Conservation (phyloP, 352 stramenopile genomes). For the Phytophthora multivora region DNA sequence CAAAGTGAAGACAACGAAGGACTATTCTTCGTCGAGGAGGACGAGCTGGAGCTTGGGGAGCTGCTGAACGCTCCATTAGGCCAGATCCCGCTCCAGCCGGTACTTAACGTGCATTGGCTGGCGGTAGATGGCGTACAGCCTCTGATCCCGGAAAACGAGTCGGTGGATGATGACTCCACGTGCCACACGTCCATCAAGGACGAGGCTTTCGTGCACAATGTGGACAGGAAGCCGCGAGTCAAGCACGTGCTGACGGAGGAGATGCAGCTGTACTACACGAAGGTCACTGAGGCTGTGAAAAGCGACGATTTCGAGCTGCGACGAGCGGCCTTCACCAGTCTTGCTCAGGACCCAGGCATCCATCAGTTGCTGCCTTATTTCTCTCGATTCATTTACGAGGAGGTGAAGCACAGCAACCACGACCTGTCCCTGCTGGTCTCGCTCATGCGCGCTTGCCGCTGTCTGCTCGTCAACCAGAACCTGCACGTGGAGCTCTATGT, state of each 20-base stretch:
- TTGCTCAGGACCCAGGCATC: slow-evolving; percentile 86
- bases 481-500: slow-evolving; percentile 94
- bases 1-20: slow-evolving; percentile 59
- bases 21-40: slow-evolving; percentile 77
- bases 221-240: slow-evolving; percentile 78
- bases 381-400: slow-evolving; percentile 87
- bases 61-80: slow-evolving; percentile 79
- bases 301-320: slow-evolving; percentile 74
- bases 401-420: slow-evolving; percentile 86
- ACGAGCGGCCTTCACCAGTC: slow-evolving; percentile 76
- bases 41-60: slow-evolving; percentile 72
- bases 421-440: slow-evolving; percentile 79
- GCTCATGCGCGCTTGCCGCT: slow-evolving; percentile 90
- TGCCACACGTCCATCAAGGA: slow-evolving; percentile 78
- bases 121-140: slow-evolving; percentile 85
- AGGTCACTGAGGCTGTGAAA: slow-evolving; percentile 84
- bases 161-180: slow-evolving; percentile 68
- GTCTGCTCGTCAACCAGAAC: slow-evolving; percentile 90
- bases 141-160: slow-evolving; percentile 85
- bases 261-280: slow-evolving; percentile 92
- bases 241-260: slow-evolving; percentile 90
- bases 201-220: slow-evolving; percentile 67
- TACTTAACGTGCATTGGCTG: slow-evolving; percentile 83
- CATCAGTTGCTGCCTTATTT: slow-evolving; percentile 92
- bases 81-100: slow-evolving; percentile 70